Evolutionary conservation across 495 filamentous ascomycete species (phyloP), one percentile per base, ranked within the genome.

Genomic region (Aspergillus bridgeri): DNA sequence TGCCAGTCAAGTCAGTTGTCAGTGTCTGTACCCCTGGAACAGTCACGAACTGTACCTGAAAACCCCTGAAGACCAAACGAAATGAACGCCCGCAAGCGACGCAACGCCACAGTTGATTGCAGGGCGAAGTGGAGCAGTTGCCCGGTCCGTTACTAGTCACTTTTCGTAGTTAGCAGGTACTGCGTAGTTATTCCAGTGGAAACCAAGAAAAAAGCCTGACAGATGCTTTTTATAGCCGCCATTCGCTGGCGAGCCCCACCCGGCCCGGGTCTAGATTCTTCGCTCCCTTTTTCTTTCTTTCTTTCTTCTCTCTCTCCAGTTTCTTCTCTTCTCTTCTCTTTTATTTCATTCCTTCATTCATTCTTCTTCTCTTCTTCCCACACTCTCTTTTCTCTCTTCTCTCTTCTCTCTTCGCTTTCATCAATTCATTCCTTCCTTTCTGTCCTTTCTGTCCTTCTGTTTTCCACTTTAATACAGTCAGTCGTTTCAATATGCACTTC

Each of bases 401-500:
- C 29, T 27, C 48, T 2, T 24, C 15, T 49, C 47, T 49, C 22
- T 49, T 27, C n/a, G n/a, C n/a, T n/a, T n/a, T n/a, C n/a, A n/a
- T n/a, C n/a, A n/a, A n/a, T n/a, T n/a, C 48, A n/a, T 50, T 50
- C 24, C 24, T 50, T 50, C 21, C 23, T 27, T 27, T 13, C 21
- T 18, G n/a, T n/a, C n/a, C n/a, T 24, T 22, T 46, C n/a, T 21
- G 43, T 46, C 6, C 24, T 50, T 50, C 48, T 27, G 42, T 52
- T 55, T 11, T 58, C 45, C 55, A 57, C 51, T 64, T 38, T 19
- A 20, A 48, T 21, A 18, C 19, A 50, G 21, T 54, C 18, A 38
- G 18, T 23, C 49, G 54, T 38, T 57, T 60, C 60, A 76, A 57
- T 59, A 71, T 78, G 61, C 65, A 69, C 52, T 60, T 75, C 42